Percentiles rank a stretch among this genome's conserved stretches.
These are phyloP conservation scores for Globisporangium lucens DNA, from an alignment of 352 stramenopile species.

Conservation along the genomic window DNA sequence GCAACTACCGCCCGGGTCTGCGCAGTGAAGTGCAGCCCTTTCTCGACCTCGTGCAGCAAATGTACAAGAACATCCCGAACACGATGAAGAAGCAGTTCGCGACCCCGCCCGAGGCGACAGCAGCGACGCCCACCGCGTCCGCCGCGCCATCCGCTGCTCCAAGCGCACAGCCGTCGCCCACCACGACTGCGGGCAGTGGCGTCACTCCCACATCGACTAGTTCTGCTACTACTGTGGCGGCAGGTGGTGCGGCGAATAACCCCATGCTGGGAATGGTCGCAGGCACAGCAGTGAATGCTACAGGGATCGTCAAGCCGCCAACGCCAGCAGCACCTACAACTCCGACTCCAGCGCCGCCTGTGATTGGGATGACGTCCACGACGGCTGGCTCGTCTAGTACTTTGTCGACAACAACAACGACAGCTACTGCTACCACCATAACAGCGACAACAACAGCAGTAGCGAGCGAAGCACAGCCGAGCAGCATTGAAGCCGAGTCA, in stretches of 20 bases:
- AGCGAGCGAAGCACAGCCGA: conserved; percentile 10
- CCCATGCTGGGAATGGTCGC: background rate
- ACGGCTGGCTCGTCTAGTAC: background rate
- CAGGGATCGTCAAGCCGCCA: conserved; percentile 13
- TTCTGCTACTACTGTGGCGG: background rate
- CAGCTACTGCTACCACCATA: conserved; percentile 1
- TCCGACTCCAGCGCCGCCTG: conserved; percentile 5
- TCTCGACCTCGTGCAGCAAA: conserved; percentile 85
- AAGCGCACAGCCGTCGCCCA: conserved; percentile 12
- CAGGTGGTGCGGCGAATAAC: background rate
- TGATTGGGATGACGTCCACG: conserved; percentile 3
- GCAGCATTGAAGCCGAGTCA: conserved; percentile 12
- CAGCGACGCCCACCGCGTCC: background rate
- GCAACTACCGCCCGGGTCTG: conserved; percentile 92
- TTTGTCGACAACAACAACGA: conserved; percentile 9
- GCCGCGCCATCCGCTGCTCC: background rate
- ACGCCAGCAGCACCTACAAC: background rate
- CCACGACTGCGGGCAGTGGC: background rate
- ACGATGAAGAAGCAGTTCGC: conserved; percentile 88
- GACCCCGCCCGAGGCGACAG: conserved; percentile 31
- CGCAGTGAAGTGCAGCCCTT: conserved; percentile 90
- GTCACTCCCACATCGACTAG: background rate
- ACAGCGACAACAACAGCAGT: conserved; percentile 21
- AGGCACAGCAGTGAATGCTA: conserved; percentile 5
- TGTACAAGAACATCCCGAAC: conserved; percentile 87